A percentile compares a stretch with the other conserved stretches of the same genome.
These are phyloP conservation scores for Babesia caballi DNA, from an alignment of 169 alveolate genomes.

Conservation along the genomic window DNA sequence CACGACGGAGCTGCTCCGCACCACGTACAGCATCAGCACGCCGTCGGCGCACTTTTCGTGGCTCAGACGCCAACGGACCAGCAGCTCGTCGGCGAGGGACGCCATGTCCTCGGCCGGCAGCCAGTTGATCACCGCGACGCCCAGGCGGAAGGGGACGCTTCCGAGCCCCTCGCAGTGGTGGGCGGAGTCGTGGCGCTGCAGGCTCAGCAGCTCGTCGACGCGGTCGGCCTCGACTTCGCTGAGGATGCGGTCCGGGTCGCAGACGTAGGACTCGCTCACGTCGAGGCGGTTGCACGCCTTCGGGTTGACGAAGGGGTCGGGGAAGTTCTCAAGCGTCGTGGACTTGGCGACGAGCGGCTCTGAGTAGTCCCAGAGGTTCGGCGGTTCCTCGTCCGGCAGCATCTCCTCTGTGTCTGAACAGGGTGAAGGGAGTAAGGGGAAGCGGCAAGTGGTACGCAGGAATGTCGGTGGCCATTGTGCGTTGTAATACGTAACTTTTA, in stretches of 20 bases:
- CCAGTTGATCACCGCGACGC: slow-evolving; percentile 56
- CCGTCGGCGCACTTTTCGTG: slow-evolving; percentile 65
- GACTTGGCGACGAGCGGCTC: slow-evolving; percentile 55
- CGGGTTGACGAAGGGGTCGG: slow-evolving; percentile 74
- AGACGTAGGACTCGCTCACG: slow-evolving; percentile 67
- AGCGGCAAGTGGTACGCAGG: too few relatives aligned
- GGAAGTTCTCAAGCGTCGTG: slow-evolving; percentile 74
- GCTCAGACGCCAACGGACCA: slow-evolving; percentile 54
- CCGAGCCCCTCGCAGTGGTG: slow-evolving; percentile 68
- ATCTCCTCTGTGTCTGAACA: slow-evolving; percentile 58
- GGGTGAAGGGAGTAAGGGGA: too few relatives aligned
- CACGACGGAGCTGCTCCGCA: slow-evolving; percentile 25
- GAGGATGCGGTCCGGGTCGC: slow-evolving; percentile 72
- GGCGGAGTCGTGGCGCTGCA: slow-evolving; percentile 39
- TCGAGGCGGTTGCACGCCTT: slow-evolving; percentile 69
- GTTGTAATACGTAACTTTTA: too few relatives aligned
- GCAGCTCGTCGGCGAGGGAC: slow-evolving; percentile 48
- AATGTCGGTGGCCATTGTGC: too few relatives aligned
- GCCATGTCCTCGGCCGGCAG: slow-evolving; percentile 46
- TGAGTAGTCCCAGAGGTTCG: slow-evolving; percentile 54
- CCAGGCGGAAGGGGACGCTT: slow-evolving; percentile 50
- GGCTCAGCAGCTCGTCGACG: slow-evolving; percentile 37
- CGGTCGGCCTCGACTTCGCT: slow-evolving; percentile 60
- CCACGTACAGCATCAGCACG: slow-evolving; percentile 29
- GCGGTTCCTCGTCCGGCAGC: slow-evolving; percentile 66